Conservation (phyloP, 164 flowering plant genomes). For the Houttuynia cordata region DNA sequence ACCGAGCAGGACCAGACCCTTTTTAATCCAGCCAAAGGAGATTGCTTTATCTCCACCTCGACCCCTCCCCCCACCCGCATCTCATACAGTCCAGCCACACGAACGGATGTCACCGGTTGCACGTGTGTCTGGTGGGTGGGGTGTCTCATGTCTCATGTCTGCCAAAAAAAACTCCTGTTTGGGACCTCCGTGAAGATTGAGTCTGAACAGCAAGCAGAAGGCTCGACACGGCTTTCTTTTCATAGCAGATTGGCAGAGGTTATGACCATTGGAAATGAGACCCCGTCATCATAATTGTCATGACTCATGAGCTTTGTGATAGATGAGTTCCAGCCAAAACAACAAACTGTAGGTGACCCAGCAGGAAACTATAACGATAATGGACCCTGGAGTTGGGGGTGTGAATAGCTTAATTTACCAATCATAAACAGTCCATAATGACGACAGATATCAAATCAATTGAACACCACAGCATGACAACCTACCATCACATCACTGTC, state of each 20-base stretch:
- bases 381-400: not conserved
- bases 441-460: not conserved
- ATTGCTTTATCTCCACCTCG: constrained; percentile 1
- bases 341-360: constrained; percentile 35
- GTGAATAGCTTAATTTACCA: constrained; percentile 1
- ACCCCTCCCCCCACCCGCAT: constrained; percentile 7
- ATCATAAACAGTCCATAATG: not conserved
- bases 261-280: constrained; percentile 3
- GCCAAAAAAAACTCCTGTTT: constrained; percentile 10
- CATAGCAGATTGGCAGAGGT: constrained; percentile 6
- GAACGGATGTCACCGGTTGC: constrained; percentile 8
- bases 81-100: constrained; percentile 12
- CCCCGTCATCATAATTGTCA: constrained; percentile 6
- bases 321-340: constrained; percentile 30
- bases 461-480: no score
- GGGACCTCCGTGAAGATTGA: constrained; percentile 23
- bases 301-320: no score
- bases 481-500: no score
- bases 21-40: constrained; percentile 1
- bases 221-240: constrained; percentile 25
- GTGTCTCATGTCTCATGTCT: not conserved
- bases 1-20: constrained; percentile 14
- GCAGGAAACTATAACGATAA: constrained; percentile 14
- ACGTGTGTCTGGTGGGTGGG: constrained; percentile 6
- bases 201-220: constrained; percentile 20